Percentiles rank a stretch among this genome's conserved stretches.
phyloP scores from a whole-genome alignment of 2,329 filamentous ascomycete genomes.

The Piedraia hortae region DNA sequence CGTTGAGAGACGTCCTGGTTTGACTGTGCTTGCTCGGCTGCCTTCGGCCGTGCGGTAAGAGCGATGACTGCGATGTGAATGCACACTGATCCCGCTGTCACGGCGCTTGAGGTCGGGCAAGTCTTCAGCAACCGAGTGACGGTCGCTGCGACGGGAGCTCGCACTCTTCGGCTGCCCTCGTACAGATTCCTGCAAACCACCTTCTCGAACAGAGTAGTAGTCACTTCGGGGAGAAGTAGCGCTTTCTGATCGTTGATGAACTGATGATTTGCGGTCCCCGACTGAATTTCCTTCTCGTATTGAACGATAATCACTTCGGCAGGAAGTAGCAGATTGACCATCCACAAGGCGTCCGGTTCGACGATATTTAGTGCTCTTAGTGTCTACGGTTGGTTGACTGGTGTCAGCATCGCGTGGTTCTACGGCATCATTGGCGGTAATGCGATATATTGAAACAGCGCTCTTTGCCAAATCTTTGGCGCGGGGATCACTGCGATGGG shows the following conservation, averaged over 20 bases:
- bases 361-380: neutral
- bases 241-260: neutral
- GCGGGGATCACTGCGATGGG: neutral
- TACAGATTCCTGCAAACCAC: no score
- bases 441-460: no score
- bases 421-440: no score
- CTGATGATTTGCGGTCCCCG: no score
- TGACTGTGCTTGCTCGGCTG: slow-evolving; percentile 7
- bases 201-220: slow-evolving; percentile 1
- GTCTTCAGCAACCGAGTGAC: slow-evolving; percentile 4
- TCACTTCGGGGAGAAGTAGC: neutral
- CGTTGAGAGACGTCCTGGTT: slow-evolving; percentile 4
- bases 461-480: slow-evolving; percentile 1
- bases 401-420: no score
- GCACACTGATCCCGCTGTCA: slow-evolving; percentile 8
- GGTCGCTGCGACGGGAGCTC: slow-evolving; percentile 1
- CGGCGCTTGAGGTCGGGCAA: slow-evolving; percentile 6
- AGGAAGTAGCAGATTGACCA: no score
- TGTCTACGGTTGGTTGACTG: no score
- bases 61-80: slow-evolving; percentile 1
- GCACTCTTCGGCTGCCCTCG: slow-evolving; percentile 3
- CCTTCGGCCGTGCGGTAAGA: slow-evolving; percentile 4
- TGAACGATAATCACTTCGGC: no score
- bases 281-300: no score
- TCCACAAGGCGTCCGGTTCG: neutral